Percentiles rank a stretch among this genome's conserved stretches.
Evolutionary conservation across 306 rosid species (phyloP).

Genomic region (Malus orientalis): DNA sequence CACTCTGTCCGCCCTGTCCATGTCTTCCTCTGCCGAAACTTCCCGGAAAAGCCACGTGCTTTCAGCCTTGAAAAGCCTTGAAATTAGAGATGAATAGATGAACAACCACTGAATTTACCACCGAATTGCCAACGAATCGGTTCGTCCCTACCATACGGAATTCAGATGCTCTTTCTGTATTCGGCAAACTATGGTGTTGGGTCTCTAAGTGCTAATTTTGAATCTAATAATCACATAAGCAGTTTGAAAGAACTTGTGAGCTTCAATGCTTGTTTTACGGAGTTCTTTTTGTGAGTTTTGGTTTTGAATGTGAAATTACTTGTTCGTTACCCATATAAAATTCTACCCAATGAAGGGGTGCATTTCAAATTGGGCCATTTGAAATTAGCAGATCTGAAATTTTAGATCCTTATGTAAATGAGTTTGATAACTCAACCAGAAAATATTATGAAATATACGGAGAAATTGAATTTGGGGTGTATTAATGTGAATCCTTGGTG

Average conservation of each 20-base stretch:
- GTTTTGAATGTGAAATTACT: background rate
- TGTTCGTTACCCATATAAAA: background rate
- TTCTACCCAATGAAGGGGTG: background rate
- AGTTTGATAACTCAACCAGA: background rate
- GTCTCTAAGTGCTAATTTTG: background rate
- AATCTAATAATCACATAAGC: background rate
- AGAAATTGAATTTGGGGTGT: background rate
- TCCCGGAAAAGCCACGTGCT: background rate
- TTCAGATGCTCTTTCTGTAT: too few relatives aligned
- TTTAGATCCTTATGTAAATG: background rate
- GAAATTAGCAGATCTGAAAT: background rate
- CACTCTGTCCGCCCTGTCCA: background rate
- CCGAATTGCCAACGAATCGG: too few relatives aligned
- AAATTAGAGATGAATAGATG: too few relatives aligned
- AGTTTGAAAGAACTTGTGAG: background rate
- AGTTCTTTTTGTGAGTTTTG: background rate
- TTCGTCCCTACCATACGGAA: too few relatives aligned
- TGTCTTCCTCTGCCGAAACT: background rate
- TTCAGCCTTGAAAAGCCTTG: slow-evolving; percentile 14
- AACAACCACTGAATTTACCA: too few relatives aligned
- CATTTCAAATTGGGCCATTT: background rate
- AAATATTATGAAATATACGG: background rate
- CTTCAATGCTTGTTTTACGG: background rate
- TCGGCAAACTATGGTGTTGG: background rate
- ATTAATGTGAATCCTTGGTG: background rate